Conservation (phyloP, 768 basidiomycete genomes). For the Baorangia bicolor region DNA sequence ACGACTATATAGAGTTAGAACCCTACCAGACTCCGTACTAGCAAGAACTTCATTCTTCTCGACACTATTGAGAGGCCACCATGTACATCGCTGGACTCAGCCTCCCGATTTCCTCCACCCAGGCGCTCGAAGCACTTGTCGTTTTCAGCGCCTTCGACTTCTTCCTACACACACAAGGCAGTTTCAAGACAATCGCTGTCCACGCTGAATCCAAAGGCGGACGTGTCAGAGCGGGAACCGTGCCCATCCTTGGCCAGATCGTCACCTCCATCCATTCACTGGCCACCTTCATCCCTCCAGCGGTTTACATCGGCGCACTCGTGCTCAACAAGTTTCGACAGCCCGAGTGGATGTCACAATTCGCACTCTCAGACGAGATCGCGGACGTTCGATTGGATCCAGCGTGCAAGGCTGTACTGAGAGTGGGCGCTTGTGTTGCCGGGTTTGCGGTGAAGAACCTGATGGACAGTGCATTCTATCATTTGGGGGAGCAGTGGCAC, state of each 20-base stretch:
- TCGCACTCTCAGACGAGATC: conserved; percentile 11
- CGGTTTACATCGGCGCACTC: conserved; percentile 21
- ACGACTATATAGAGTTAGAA: not conserved
- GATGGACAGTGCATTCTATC: not conserved
- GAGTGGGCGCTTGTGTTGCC: conserved; percentile 16
- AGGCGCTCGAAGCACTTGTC: conserved; percentile 7
- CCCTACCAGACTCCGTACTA: not conserved
- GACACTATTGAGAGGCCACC: not conserved
- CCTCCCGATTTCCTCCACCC: not conserved
- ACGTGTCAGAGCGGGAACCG: conserved; percentile 2
- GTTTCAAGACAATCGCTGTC: not conserved
- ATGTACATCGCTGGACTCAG: conserved; percentile 9
- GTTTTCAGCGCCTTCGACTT: conserved; percentile 4
- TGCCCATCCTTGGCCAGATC: conserved; percentile 16
- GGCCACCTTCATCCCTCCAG: conserved; percentile 13
- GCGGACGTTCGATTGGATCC: not conserved
- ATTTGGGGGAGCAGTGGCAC: conserved; percentile 25
- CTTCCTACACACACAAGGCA: not conserved
- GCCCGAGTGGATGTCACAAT: conserved; percentile 26
- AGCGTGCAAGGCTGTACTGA: conserved; percentile 11
- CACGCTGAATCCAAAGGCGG: conserved; percentile 14
- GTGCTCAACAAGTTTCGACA: conserved; percentile 22
- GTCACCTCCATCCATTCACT: conserved; percentile 19
- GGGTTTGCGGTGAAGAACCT: not conserved
- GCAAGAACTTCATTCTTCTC: not conserved